phyloP scores from a whole-genome alignment of 2,329 filamentous ascomycete species.

The Ophiostoma sp. region DNA sequence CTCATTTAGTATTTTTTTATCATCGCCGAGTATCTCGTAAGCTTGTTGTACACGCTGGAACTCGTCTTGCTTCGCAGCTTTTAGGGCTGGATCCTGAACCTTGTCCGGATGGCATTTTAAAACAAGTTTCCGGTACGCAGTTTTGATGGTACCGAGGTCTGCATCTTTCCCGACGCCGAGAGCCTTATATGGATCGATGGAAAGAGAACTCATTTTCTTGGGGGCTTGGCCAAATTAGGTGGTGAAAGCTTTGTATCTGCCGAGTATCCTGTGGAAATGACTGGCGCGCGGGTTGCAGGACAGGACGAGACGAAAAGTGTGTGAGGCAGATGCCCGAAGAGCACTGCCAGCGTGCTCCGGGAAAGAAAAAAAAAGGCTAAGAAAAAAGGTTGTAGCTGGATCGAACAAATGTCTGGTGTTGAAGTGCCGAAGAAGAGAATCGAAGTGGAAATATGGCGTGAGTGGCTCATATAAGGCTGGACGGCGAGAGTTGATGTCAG shows the following conservation, averaged over 20 bases:
- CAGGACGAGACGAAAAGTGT: not conserved
- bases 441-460: not conserved
- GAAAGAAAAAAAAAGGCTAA: not conserved
- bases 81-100: conserved; percentile 73
- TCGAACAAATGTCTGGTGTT: not conserved
- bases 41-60: conserved; percentile 92
- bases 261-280: not conserved
- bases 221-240: too few species aligned
- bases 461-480: not conserved
- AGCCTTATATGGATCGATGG: conserved; percentile 75
- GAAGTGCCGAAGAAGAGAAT: not conserved
- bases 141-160: conserved; percentile 69
- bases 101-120: conserved; percentile 92
- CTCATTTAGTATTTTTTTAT: conserved; percentile 37
- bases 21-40: conserved; percentile 85
- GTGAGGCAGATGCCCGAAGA: not conserved
- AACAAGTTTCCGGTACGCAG: conserved; percentile 80
- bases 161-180: conserved; percentile 74
- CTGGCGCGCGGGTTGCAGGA: not conserved
- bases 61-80: conserved; percentile 76
- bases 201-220: conserved; percentile 49
- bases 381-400: not conserved
- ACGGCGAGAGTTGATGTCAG: not conserved
- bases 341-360: not conserved
- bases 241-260: not conserved